Base-by-base conservation (phyloP, 768 basidiomycete genomes). In the Leucosporidium scottii region DNA sequence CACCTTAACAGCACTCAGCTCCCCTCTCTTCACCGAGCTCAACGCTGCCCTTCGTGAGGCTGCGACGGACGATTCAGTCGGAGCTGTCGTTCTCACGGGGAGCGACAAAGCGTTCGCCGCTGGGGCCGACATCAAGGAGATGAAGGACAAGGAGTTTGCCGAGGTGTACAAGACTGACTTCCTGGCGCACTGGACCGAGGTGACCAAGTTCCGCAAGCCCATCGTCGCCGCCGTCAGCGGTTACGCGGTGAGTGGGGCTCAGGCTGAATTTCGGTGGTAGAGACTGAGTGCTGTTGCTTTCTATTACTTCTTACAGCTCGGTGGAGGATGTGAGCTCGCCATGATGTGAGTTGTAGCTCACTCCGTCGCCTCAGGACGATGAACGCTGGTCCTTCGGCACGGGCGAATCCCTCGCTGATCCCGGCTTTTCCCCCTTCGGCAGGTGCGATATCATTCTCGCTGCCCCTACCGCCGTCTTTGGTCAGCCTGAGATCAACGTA, bases 61-160 rank as follows among this genome's bases (percentile, higher is more conserved):
- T 3, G 90, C 93, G 66, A 79, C 77, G 21, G 92, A 97, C 76
- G 82, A 83, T 39, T 78, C 80, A 9, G 80, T 93, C 47, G 86
- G 90, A 55, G 91, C 91, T 8, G 84, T 97, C 75, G 92, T 99
- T 20, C 78, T 99, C 62, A 98, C 94, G 1, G 94, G 94, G 3
- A 90, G 88, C 31, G 90, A 90, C 69, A 88, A 83, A 78, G 93
- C 91, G 4, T 99, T 99, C 77, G 94, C 94, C 66, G 92, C 92
- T 88, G 74, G 94, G 4, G 94, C 94, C 27, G 94, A 99, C 79
- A 97, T 99, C 80, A 97, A 96, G 81, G 93, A 98, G 80, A 98
- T 98, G 94, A 93, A 92, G 79, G 90, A 93, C 80, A 93, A 93
- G 80, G 81, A 86, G 67, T 96, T 86, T 76, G 81, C 88, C n/a